These are phyloP conservation scores for Geranomyces variabilis DNA, from an alignment of 192 early-diverging fungal species.

Conservation along the genomic window DNA sequence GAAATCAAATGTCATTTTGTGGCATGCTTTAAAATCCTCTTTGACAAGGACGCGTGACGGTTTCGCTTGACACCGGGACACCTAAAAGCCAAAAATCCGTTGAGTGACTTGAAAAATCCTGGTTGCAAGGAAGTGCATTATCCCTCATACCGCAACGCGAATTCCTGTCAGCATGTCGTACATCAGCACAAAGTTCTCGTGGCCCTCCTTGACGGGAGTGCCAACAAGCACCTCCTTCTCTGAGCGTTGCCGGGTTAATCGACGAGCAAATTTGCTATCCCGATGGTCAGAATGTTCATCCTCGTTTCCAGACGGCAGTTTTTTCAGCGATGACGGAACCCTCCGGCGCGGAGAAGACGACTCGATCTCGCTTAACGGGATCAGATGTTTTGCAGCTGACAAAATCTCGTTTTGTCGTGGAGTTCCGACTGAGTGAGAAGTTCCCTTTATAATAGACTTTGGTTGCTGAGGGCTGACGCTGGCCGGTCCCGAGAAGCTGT, in stretches of 20 bases:
- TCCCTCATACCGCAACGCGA: conserved; percentile 72
- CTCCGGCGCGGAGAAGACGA: conserved; percentile 18
- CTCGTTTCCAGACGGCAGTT: conserved; percentile 9
- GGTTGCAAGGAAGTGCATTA: too few species aligned
- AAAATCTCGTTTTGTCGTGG: conserved; percentile 17
- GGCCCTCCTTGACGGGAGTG: conserved; percentile 90
- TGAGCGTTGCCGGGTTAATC: conserved; percentile 29
- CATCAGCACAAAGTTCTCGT: conserved; percentile 96
- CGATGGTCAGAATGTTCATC: neutral
- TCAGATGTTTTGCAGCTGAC: conserved; percentile 10
- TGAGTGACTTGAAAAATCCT: too few species aligned
- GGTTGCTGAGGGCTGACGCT: conserved; percentile 3
- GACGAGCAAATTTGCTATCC: conserved; percentile 14
- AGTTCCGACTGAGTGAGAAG: conserved; percentile 24
- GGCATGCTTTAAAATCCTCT: conserved; percentile 83
- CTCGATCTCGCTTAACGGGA: conserved; percentile 30
- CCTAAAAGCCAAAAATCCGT: conserved; percentile 38
- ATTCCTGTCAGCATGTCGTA: conserved; percentile 99
- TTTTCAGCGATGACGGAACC: conserved; percentile 12
- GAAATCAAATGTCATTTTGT: conserved; percentile 97
- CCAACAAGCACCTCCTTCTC: conserved; percentile 66
- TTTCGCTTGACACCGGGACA: conserved; percentile 87
- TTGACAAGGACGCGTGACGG: conserved; percentile 64
- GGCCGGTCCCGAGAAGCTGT: conserved; percentile 26
- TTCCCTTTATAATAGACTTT: conserved; percentile 10